A percentile compares a stretch with the other conserved stretches of the same genome.
These are phyloP conservation scores for Daldinia childiae DNA, from an alignment of 495 filamentous ascomycete genomes.

Conservation along the genomic window DNA sequence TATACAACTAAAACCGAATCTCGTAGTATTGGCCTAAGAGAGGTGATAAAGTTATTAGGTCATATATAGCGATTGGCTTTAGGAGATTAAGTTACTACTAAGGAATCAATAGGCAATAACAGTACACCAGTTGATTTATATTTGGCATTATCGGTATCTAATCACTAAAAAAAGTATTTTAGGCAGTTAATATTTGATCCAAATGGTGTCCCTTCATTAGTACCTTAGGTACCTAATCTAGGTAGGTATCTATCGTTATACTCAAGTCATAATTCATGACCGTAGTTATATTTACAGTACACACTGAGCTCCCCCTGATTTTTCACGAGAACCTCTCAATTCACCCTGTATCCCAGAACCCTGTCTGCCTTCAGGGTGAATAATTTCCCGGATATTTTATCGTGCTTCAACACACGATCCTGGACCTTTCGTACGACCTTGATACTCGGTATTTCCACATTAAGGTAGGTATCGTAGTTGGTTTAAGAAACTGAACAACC, in stretches of 20 bases:
- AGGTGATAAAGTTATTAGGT: no score
- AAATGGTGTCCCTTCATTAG: not conserved
- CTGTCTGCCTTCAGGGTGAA: not conserved
- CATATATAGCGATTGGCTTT: no score
- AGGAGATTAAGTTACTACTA: no score
- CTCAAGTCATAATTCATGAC: not conserved
- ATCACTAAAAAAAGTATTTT: no score
- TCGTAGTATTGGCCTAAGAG: no score
- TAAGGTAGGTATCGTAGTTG: not conserved
- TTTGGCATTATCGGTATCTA: no score
- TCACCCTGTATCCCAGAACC: not conserved
- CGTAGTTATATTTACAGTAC: not conserved
- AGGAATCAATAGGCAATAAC: no score
- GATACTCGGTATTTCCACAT: no score
- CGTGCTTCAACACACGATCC: not conserved
- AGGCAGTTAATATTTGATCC: not conserved
- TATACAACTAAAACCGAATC: no score
- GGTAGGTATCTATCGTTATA: not conserved
- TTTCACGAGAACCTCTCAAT: not conserved
- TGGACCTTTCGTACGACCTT: not conserved
- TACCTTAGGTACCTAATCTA: no score
- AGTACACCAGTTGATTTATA: no score
- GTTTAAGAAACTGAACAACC: not conserved
- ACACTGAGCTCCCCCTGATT: not conserved
- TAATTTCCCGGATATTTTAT: not conserved